phyloP scores from a whole-genome alignment of 768 basidiomycete genomes.

The Tulasnella sp. region DNA sequence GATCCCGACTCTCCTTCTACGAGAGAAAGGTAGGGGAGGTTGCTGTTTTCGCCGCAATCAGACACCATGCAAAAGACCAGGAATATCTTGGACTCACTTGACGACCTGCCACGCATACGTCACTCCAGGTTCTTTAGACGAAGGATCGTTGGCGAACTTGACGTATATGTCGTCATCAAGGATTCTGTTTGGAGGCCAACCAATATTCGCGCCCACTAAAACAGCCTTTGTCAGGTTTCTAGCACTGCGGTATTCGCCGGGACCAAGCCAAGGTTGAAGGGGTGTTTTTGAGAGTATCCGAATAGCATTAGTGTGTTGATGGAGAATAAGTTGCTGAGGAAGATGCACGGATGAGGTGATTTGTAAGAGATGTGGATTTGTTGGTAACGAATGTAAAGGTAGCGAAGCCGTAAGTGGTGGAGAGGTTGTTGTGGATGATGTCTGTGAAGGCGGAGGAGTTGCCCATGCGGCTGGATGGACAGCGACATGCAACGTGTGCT shows the following conservation, averaged over 20 bases:
- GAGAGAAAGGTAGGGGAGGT: conserved; percentile 14
- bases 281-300: conserved; percentile 13
- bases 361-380: neutral
- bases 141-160: neutral
- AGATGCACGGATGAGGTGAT: conserved; percentile 5
- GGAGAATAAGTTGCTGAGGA: conserved; percentile 14
- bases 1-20: neutral
- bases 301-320: conserved; percentile 16
- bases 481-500: conserved; percentile 7
- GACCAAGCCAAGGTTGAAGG: conserved; percentile 11
- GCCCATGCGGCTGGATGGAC: conserved; percentile 12
- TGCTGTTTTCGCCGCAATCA: neutral
- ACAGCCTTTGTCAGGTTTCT: conserved; percentile 3
- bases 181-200: conserved; percentile 3
- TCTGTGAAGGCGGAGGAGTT: neutral
- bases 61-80: neutral
- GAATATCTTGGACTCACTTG: conserved; percentile 12
- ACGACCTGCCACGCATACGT: conserved; percentile 14
- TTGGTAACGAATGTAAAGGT: neutral
- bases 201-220: conserved; percentile 3
- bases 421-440: neutral
- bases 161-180: conserved; percentile 10
- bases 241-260: conserved; percentile 12
- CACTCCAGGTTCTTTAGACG: neutral
- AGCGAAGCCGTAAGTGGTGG: neutral